Conservation (phyloP, 768 basidiomycete species). For the Pluteus cervinus region DNA sequence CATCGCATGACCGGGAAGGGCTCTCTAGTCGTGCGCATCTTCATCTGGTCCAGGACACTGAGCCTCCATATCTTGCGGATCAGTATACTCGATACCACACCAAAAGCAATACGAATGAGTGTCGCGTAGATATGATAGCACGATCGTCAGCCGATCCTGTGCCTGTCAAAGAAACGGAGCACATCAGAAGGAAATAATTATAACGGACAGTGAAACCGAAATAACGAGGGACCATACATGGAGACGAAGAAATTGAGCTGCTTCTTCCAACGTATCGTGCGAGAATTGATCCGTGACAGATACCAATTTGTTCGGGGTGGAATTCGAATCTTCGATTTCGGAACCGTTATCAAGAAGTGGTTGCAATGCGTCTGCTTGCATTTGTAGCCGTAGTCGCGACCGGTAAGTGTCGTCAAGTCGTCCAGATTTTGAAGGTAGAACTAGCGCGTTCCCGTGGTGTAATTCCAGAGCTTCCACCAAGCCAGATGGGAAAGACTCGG, state of each 20-base stretch:
- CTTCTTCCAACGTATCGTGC: constrained; percentile 59
- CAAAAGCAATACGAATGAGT: constrained; percentile 80
- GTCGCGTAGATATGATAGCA: constrained; percentile 69
- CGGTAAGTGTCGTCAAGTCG: constrained; percentile 32
- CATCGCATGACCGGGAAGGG: no score
- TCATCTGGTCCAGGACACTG: constrained; percentile 75
- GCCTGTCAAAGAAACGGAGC: constrained; percentile 39
- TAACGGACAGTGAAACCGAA: constrained; percentile 8
- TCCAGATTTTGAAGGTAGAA: constrained; percentile 17
- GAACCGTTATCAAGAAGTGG: constrained; percentile 39
- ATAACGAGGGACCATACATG: constrained; percentile 34
- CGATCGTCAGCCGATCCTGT: constrained; percentile 58
- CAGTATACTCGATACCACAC: constrained; percentile 76
- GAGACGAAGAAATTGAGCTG: constrained; percentile 58
- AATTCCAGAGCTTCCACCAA: constrained; percentile 51
- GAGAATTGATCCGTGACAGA: constrained; percentile 34
- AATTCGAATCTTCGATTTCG: constrained; percentile 14
- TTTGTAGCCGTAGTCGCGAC: constrained; percentile 62
- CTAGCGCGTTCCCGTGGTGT: constrained; percentile 22
- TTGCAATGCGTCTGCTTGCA: constrained; percentile 67
- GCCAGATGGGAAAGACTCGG: constrained; percentile 60
- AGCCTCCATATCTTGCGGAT: constrained; percentile 48
- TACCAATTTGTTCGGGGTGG: constrained; percentile 13
- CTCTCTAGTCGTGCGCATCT: constrained; percentile 77
- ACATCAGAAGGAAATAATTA: constrained; percentile 1